phyloP scores from a whole-genome alignment of 164 flowering plant genomes.

The Chimonanthus praecox region DNA sequence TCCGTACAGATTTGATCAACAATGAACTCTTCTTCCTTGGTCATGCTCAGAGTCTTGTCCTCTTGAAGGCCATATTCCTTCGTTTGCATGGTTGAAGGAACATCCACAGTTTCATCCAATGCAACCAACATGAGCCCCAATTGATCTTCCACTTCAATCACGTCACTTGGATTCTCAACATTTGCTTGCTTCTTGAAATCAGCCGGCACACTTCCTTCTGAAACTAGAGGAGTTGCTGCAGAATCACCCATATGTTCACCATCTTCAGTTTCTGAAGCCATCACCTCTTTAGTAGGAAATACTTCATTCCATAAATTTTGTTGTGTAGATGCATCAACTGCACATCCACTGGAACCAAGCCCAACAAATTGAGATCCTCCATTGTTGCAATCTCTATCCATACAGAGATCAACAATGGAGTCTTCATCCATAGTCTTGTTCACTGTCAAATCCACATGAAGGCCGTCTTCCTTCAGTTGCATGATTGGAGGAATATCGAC shows the following conservation, averaged over 20 bases:
- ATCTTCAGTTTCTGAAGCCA: no score
- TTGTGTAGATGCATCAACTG: no score
- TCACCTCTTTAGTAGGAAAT: no score
- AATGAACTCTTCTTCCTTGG: conserved; percentile 11
- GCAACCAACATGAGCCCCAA: conserved; percentile 4
- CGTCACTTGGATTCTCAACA: no score
- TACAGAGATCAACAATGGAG: conserved; percentile 3
- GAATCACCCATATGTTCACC: no score
- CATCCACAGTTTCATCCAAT: conserved; percentile 4
- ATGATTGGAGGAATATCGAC: conserved; percentile 2
- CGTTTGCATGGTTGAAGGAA: conserved; percentile 14
- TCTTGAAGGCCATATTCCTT: conserved; percentile 11
- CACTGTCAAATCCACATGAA: conserved; percentile 2
- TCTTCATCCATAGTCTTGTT: conserved; percentile 12
- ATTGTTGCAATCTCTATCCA: neutral
- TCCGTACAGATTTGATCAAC: conserved; percentile 6
- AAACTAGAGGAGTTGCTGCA: no score
- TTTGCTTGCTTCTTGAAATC: no score
- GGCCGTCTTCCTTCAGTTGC: conserved; percentile 12
- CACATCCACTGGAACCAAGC: neutral
- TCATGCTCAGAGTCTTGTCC: neutral
- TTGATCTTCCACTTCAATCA: neutral
- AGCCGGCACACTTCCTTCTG: neutral
- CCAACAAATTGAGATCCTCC: neutral
- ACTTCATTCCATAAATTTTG: no score